Evolutionary conservation across 805 yeast species (phyloP).

Genomic region (Lipomyces yamadae): DNA sequence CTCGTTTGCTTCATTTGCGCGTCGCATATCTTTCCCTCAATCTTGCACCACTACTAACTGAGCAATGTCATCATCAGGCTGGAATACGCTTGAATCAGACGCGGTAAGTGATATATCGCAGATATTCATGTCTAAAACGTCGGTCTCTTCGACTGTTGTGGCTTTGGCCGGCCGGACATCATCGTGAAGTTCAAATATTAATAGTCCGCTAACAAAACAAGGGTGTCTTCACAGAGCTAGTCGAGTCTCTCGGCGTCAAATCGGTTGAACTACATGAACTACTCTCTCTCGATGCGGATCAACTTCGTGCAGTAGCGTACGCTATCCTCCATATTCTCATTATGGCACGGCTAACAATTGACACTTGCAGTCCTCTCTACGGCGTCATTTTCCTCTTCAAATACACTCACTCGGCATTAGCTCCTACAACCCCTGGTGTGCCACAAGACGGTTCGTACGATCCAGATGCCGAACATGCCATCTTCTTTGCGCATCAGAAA

Average conservation of each 20-base stretch:
- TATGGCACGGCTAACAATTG: background rate
- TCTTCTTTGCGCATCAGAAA: slow-evolving; percentile 67
- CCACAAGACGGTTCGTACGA: slow-evolving; percentile 57
- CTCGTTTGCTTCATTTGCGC: too few relatives aligned
- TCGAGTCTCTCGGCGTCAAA: slow-evolving; percentile 59
- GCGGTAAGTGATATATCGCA: slow-evolving; percentile 49
- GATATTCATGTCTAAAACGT: background rate
- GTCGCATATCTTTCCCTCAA: background rate
- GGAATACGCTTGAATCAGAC: slow-evolving; percentile 72
- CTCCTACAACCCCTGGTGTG: slow-evolving; percentile 25
- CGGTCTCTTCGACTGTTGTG: too few relatives aligned
- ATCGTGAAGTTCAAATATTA: background rate
- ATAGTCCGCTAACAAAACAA: slow-evolving; percentile 36
- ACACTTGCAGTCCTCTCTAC: slow-evolving; percentile 49
- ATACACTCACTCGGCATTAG: slow-evolving; percentile 53
- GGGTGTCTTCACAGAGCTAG: slow-evolving; percentile 67
- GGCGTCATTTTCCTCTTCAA: slow-evolving; percentile 70
- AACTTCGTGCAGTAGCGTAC: slow-evolving; percentile 44
- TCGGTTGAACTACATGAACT: slow-evolving; percentile 64
- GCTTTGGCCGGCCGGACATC: background rate
- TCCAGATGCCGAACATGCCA: slow-evolving; percentile 42
- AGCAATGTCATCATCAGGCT: slow-evolving; percentile 44
- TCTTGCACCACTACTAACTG: background rate
- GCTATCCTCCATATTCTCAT: slow-evolving; percentile 3
- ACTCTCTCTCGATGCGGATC: slow-evolving; percentile 56